Evolutionary conservation across 2,329 filamentous ascomycete species (phyloP), one percentile per base, ranked within the genome.

Genomic region (Dothiorella sarmentorum): DNA sequence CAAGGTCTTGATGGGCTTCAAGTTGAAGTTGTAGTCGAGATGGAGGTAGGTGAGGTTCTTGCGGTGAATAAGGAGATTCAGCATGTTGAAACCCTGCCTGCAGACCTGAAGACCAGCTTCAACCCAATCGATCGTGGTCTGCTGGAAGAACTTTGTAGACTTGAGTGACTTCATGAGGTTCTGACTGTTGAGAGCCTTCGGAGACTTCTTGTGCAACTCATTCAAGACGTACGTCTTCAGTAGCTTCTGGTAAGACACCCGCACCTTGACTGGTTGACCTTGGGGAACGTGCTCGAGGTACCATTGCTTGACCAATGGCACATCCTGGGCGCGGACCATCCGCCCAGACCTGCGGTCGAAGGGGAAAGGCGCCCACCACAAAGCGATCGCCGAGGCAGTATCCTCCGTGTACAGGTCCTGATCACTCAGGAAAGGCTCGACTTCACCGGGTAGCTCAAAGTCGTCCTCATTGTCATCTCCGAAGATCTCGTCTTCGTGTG

Each of bases 21-120:
- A 71, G 75, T 99, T 99, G 81, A 99, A 99, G 76, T 99, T 99
- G 80, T 97, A 99, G 71, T 99, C 94, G 58, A 99, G 85, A 80
- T 99, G 95, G 58, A 99, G 83, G 70, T 99, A 99, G 0, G 94
- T 99, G 66, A 99, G 78, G 73, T 99, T 99, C 81, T 99, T 99
- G 68, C 94, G 88, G 71, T 99, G 94, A 65, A 99, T 99, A 65
- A 99, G 80, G 56, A 99, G 80, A 69, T 99, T 99, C 61, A 99
- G 80, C 93, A 99, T 99, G 77, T 99, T 99, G 81, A 97, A 99
- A 58, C 94, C 94, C 73, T 99, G 94, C 52, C 94, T 86, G 73
- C 94, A 99, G 62, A 99, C 94, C 77, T 99, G 95, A 69, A 99
- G 82, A 77, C 95, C 94, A 66, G 95, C 94, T 78, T 99, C 94